Evolutionary conservation across 495 filamentous ascomycete genomes (phyloP), one percentile per base, ranked within the genome.

Genomic region (Barbatosphaeria neglecta): DNA sequence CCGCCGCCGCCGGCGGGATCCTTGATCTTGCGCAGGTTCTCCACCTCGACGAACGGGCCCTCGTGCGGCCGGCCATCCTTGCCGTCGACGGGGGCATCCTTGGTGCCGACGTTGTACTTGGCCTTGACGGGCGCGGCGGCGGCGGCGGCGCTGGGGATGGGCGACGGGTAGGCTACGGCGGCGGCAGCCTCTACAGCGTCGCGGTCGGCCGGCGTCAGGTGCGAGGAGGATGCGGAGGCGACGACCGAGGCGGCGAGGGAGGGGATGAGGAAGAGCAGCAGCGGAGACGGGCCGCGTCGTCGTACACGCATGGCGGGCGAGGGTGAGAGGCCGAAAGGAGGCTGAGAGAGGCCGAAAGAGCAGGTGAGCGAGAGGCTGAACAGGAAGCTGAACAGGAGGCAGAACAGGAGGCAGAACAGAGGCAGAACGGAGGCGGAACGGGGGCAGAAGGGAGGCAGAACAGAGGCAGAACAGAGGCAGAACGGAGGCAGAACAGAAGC

Each of bases 61-160:
- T 80, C 78, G 61, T 98, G 92, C 25, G 92, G 92, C 70, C 88
- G 90, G 22, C 92, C 92, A 73, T 98, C 92, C 51, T 87, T 84
- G 27, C 92, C 93, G 61, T 98, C 92, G 6, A 97, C 84, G 1
- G 93, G 92, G 51, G 87, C 87, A 70, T 92, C 81, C 66, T 86
- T 87, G 49, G 86, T 89, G 41, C 85, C 86, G 51, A 71, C 49
- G 5, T 67, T 69, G 43, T 62, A 62, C 31, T 67, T 67, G 42
- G 54, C 50, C 51, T 63, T 63, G 24, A 48, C 61, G 18, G 50
- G n/a, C n/a, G n/a, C n/a, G n/a, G n/a, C 31, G 15, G 56, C 33
- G 37, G 58, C 41, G 37, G 47, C 45, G 22, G 58, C 56, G 10
- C 45, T n/a, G 23, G 38, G 19, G 10, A 48, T 17, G 3, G 44